Evolutionary conservation across 1,284 basidiomycete genomes (phyloP), one percentile per base, ranked within the genome.

Genomic region (Cystobasidium pallidum): DNA sequence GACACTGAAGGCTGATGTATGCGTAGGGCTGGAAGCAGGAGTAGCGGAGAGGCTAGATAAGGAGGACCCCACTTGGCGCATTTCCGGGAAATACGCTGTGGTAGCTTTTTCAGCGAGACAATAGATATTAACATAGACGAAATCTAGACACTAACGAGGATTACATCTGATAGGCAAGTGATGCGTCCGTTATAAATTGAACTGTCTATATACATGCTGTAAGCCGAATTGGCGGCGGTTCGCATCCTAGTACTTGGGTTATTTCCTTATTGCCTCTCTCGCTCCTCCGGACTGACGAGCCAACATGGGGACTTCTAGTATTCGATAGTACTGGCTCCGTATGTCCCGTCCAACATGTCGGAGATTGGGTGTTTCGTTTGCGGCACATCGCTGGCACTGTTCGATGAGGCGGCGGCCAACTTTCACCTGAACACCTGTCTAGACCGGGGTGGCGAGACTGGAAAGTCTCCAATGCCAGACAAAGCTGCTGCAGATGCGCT

Each of bases 1-100:
- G 28, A 99, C 95, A 0, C 94, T 91, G 84, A 98, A 99, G 81
- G 95, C 95, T 0, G 94, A 98, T 79, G 94, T 97, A 0, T 90
- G 90, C 39, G 91, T 93, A 15, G 92, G 90, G 1, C 84, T 95
- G 4, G 81, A 86, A 1, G 82, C 86, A 70, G 87, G 87, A 0
- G 82, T 87, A 1, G 88, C 87, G 0, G 86, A 88, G 74, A 82
- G 83, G 74, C 83, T 94, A 8, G 91, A 94, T 77, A 78, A 77
- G 45, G 85, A 84, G 65, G 90, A 86, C 32, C 86, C 87, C 76
- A 88, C 88, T 73, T 94, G 92, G 92, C 83, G 91, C 62, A 85
- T 89, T 36, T 88, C 87, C 78, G 92, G 92, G 75, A 88, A 88
- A 89, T 92, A 80, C 80, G 89, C 84, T 2, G 81, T 83, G n/a